A percentile compares a stretch with the other conserved stretches of the same genome.
These are phyloP conservation scores for Aechmea fasciata DNA, from an alignment of 176 grass and related monocot genomes.

Conservation along the genomic window DNA sequence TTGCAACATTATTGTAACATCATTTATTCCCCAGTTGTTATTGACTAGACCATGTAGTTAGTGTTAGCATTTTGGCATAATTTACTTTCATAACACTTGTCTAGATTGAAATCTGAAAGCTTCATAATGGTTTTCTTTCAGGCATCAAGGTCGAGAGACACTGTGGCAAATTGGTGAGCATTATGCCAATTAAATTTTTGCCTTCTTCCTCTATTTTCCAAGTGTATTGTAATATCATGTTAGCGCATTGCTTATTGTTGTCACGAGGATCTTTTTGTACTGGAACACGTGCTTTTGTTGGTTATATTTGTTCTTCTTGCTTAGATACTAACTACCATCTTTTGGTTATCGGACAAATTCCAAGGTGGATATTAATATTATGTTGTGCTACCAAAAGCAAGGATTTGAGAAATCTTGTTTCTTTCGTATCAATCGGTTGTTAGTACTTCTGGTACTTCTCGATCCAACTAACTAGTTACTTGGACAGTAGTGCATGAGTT, in stretches of 20 bases:
- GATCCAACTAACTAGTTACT: too few relatives aligned
- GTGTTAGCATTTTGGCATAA: too few relatives aligned
- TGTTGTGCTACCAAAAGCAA: too few relatives aligned
- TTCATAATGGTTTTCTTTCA: constrained; percentile 32
- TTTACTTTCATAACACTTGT: background rate
- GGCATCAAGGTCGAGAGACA: constrained; percentile 32
- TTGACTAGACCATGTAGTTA: background rate
- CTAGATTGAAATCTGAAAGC: constrained; percentile 20
- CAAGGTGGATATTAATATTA: too few relatives aligned
- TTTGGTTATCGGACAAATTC: too few relatives aligned
- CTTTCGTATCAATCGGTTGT: too few relatives aligned
- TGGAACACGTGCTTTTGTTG: too few relatives aligned
- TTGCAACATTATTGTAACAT: background rate
- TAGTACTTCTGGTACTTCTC: too few relatives aligned
- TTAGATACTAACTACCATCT: too few relatives aligned
- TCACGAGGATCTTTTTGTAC: background rate
- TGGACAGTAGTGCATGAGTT: too few relatives aligned
- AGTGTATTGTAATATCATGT: background rate
- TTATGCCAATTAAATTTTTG: background rate
- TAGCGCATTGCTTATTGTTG: background rate
- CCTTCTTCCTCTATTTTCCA: background rate
- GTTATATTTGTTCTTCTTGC: too few relatives aligned
- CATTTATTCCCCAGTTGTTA: background rate
- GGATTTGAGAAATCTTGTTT: too few relatives aligned
- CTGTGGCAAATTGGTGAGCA: constrained; percentile 40